A percentile compares a stretch with the other conserved stretches of the same genome.
phyloP scores from a whole-genome alignment of 345 rosid species.

The Citrus medica region DNA sequence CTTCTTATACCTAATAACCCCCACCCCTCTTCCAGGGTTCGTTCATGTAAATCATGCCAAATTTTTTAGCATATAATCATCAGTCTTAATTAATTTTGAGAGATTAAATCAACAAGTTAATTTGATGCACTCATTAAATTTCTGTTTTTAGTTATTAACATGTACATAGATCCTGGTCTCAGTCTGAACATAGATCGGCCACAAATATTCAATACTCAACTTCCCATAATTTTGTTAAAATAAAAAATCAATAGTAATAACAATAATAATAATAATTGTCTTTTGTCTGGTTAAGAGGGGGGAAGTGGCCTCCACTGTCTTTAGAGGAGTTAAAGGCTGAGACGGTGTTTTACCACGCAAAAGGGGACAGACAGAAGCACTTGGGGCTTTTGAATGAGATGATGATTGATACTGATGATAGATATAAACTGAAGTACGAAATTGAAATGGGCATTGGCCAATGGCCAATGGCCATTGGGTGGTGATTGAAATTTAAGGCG shows the following conservation, averaged over 20 bases:
- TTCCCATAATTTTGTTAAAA: too few relatives aligned
- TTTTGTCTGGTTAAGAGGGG: slow-evolving; percentile 2
- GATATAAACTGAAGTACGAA: too few relatives aligned
- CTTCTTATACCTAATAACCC: neutral
- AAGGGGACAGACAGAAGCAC: neutral
- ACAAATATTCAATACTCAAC: too few relatives aligned
- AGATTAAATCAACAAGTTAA: too few relatives aligned
- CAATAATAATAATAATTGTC: neutral
- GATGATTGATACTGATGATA: neutral
- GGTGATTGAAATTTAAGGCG: slow-evolving; percentile 5
- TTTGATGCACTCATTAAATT: too few relatives aligned
- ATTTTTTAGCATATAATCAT: neutral
- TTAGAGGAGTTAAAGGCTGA: neutral
- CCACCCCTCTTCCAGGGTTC: neutral
- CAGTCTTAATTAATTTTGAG: neutral
- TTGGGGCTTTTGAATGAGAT: slow-evolving; percentile 1
- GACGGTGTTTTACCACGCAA: neutral
- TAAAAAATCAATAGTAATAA: too few relatives aligned
- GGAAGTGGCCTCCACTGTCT: slow-evolving; percentile 13
- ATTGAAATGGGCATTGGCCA: too few relatives aligned
- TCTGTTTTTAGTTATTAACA: too few relatives aligned
- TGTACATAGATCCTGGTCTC: too few relatives aligned
- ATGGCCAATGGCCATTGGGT: too few relatives aligned
- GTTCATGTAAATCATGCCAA: neutral
- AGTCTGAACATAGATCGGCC: too few relatives aligned